Evolutionary conservation across 768 basidiomycete species (phyloP).

Genomic region (Pleurotus eryngii): DNA sequence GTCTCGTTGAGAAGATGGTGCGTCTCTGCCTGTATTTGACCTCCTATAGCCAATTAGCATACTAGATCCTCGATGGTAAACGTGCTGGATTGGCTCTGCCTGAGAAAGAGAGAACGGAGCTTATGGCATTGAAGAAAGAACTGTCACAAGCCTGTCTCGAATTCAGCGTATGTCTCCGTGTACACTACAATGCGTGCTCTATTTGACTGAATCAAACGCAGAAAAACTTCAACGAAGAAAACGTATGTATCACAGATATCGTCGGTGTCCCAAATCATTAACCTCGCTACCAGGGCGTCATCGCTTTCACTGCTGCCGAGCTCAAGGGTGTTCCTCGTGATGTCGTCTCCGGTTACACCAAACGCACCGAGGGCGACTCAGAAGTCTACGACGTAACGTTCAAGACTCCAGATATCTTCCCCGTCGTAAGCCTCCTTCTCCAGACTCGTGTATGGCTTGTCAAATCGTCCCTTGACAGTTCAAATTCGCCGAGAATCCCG

Average conservation of each 20-base stretch:
- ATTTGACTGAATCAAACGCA: slow-evolving; percentile 20
- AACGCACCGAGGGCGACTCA: slow-evolving; percentile 53
- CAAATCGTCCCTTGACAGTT: slow-evolving; percentile 41
- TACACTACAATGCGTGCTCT: neutral
- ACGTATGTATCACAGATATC: slow-evolving; percentile 35
- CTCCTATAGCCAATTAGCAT: neutral
- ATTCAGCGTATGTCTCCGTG: slow-evolving; percentile 56
- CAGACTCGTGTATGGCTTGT: neutral
- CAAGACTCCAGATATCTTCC: slow-evolving; percentile 15
- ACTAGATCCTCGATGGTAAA: slow-evolving; percentile 67
- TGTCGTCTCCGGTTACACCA: slow-evolving; percentile 74
- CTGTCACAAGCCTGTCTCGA: slow-evolving; percentile 74
- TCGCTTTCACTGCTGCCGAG: slow-evolving; percentile 68
- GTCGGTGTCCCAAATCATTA: neutral
- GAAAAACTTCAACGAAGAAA: slow-evolving; percentile 92
- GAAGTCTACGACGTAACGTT: slow-evolving; percentile 42
- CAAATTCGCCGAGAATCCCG: slow-evolving; percentile 72
- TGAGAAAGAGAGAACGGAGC: slow-evolving; percentile 52
- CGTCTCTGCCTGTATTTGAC: slow-evolving; percentile 4
- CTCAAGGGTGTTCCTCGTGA: slow-evolving; percentile 79
- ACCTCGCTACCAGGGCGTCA: slow-evolving; percentile 40
- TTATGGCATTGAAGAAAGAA: slow-evolving; percentile 70
- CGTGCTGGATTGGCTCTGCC: slow-evolving; percentile 76
- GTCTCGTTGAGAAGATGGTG: slow-evolving; percentile 79
- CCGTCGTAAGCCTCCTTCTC: slow-evolving; percentile 3